Evolutionary conservation across 371 early-diverging fungal species (phyloP), one percentile per base, ranked within the genome.

Genomic region (Chytridiales sp.): DNA sequence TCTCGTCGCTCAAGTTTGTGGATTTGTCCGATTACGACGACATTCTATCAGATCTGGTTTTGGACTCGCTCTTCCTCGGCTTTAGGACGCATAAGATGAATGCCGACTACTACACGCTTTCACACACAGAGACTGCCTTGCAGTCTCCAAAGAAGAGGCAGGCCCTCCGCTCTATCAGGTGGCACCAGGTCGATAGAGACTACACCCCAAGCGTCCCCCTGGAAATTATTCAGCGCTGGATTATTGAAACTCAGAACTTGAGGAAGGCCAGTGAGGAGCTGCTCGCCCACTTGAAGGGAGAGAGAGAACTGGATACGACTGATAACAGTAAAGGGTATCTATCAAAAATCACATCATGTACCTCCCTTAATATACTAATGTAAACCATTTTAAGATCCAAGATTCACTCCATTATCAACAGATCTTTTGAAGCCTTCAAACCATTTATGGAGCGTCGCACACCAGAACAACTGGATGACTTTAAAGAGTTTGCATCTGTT

Each of bases 1-100:
- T n/a, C n/a, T n/a, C n/a, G n/a, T n/a, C n/a, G n/a, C n/a, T n/a
- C 50, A 44, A 59, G 53, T 68, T 68, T 39, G 43, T 31, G 17
- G 68, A 67, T 39, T 55, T 68, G 8, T 58, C 69, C 26, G 71
- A 72, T 50, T 76, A 70, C 61, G 81, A 80, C 64, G 81, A 80
- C 58, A 41, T 78, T 22, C 52, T 70, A 36, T 66, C 67, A 39
- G 75, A 75, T 47, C 17, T 77, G 13, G 44, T 77, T 42, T 57
- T 81, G 46, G 67, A 67, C 54, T 4, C 30, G 22, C 41, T 62
- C 21, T 59, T 24, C 36, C 53, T 67, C 40, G 67, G 62, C 31
- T 67, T 67, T 42, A 36, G 30, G 24, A 67, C 67, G 27, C 67
- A 67, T 46, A 67, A 67, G 52, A 67, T 67, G 59, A 62, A 57